Conservation (phyloP, 306 rosid species). For the Adenanthera pavonina region DNA sequence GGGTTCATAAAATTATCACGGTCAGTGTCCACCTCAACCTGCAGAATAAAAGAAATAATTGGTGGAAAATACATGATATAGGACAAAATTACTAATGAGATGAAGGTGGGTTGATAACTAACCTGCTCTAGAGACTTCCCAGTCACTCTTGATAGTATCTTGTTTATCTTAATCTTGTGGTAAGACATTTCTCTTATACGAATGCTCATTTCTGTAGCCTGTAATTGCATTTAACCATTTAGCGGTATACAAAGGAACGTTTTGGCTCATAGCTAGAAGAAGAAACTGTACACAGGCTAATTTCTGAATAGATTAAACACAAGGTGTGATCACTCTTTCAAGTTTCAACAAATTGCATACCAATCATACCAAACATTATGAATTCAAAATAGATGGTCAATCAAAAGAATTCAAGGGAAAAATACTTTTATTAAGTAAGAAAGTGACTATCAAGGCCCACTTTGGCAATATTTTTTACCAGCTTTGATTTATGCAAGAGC, state of each 20-base stretch:
- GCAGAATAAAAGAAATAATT: conserved; percentile 30
- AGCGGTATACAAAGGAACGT: conserved; percentile 7
- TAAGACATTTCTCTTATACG: conserved; percentile 86
- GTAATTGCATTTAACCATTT: conserved; percentile 39
- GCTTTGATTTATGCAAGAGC: neutral
- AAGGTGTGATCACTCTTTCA: too few species aligned
- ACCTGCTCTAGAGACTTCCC: conserved; percentile 85
- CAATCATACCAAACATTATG: too few species aligned
- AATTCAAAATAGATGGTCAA: too few species aligned
- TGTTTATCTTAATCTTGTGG: conserved; percentile 87
- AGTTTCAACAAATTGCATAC: too few species aligned
- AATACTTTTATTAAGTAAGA: neutral
- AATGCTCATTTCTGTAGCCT: conserved; percentile 82
- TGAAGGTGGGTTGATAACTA: conserved; percentile 30
- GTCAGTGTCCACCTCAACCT: conserved; percentile 81
- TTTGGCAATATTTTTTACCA: neutral
- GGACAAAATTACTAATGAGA: neutral
- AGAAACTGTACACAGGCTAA: too few species aligned
- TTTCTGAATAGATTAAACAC: too few species aligned
- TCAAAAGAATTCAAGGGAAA: neutral
- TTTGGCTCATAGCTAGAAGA: too few species aligned
- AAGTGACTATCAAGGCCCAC: neutral
- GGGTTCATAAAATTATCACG: conserved; percentile 93
- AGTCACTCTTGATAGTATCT: conserved; percentile 82
- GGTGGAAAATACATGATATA: neutral